A percentile compares a stretch with the other conserved stretches of the same genome.
These are phyloP conservation scores for Arachis stenosperma DNA, from an alignment of 306 rosid genomes.

Conservation along the genomic window DNA sequence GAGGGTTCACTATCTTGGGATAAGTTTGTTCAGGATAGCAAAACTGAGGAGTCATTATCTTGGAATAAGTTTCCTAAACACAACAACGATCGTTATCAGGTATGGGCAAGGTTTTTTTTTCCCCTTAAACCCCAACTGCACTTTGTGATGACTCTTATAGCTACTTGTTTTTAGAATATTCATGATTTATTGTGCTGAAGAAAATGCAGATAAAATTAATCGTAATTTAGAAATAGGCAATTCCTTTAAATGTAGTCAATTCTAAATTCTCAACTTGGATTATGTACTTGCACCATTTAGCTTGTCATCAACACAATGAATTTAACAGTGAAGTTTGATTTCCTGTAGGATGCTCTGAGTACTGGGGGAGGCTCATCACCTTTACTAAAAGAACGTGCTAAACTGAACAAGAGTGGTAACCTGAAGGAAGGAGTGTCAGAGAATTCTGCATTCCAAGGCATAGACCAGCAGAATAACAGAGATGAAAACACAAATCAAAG, in stretches of 20 bases:
- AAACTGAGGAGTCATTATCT: constrained; percentile 47
- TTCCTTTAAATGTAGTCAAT: constrained; percentile 7
- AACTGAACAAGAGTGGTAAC: constrained; percentile 47
- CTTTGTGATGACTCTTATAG: constrained; percentile 8
- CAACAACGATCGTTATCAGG: constrained; percentile 54
- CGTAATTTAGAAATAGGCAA: neutral
- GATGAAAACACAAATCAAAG: constrained; percentile 48
- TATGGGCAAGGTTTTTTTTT: constrained; percentile 32
- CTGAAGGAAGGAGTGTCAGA: constrained; percentile 68
- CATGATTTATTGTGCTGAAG: constrained; percentile 21
- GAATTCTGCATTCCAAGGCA: constrained; percentile 64
- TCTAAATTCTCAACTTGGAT: constrained; percentile 28
- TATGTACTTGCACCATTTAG: constrained; percentile 23
- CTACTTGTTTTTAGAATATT: neutral
- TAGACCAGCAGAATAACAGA: constrained; percentile 49
- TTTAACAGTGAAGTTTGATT: constrained; percentile 47
- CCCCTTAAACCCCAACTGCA: neutral
- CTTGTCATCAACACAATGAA: constrained; percentile 32
- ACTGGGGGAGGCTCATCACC: constrained; percentile 52
- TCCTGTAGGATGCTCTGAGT: constrained; percentile 63
- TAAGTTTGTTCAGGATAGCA: constrained; percentile 54
- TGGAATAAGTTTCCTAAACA: constrained; percentile 60
- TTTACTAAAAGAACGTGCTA: constrained; percentile 48
- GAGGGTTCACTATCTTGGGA: constrained; percentile 56
- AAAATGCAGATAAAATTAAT: neutral